Evolutionary conservation across 352 stramenopile species (phyloP), one percentile per base, ranked within the genome.

Genomic region (Phytophthora vignae): DNA sequence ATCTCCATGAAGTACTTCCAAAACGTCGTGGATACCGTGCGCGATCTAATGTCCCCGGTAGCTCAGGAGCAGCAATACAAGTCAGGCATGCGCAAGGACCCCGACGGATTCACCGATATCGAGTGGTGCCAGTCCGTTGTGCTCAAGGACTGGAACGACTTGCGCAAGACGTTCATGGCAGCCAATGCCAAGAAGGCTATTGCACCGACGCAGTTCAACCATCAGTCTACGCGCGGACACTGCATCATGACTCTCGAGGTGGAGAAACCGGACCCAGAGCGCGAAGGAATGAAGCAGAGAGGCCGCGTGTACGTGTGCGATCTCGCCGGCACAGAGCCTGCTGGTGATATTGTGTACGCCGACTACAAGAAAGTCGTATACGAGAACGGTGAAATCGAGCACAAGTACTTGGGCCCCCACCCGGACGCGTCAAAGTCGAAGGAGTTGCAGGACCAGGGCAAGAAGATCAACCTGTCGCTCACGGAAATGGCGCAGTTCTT

Each of bases 1-100:
- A 96, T 98, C 71, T 97, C 92, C 29, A 98, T 98, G 95, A 98
- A 98, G 81, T 98, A 98, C 74, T 98, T 98, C 72, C 95, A 98
- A 71, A 98, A 98, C 73, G 95, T 98, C 42, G 95, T 98, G 8
- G 95, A 98, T 77, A 98, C 91, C 3, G 94, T 98, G 49, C 90
- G 95, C 31, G 95, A 98, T 76, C 86, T 98, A 65, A 97, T 98
- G 92, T 98, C 90, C 6, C 94, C 95, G 2, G 83, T 98, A 54
- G 94, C 88, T 2, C 90, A 98, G 67, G 95, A 98, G 60, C 92
- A 98, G 74, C 86, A 96, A 68, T 98, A 98, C 88, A 98, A 98
- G 62, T 94, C 88, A 15, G 95, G 95, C 33, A 98, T 98, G 95
- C 83, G 85, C 42, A 98, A 98, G 69, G 95, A 98, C 69, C 63